Base-by-base conservation (phyloP, 306 rosid genomes). In the Citrullus colocynthis region DNA sequence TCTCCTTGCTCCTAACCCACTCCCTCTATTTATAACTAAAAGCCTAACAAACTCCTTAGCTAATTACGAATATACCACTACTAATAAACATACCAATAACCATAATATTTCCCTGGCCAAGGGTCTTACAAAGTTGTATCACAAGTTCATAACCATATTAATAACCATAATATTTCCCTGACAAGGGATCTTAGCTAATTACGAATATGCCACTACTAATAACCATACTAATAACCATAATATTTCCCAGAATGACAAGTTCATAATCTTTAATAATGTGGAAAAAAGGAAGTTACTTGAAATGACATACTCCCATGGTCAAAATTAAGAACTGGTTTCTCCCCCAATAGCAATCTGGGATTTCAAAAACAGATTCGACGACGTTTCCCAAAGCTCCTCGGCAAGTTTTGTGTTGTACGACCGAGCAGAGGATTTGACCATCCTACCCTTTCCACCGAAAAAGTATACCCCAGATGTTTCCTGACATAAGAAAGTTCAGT, bases 371-470 rank as follows among this genome's bases (percentile, higher is more conserved):
- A 94, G 83, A 80, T 88, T 83, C 60, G 65, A 45, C 0, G 99
- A 88, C 16, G 88, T 85, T 58, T 79, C 86, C 98, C 98, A 95
- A 76, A 90, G 98, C 80, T 88, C 83, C 49, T 48, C 81, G 14
- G 88, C 97, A 86, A 90, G 87, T 80, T 84, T 81, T 39, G 82
- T 45, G 42, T 95, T 70, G 69, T 61, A 76, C 11, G 92, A 88
- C 65, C 82, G 89, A 65, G 86, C 56, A 63, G 97, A 88, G 42
- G 98, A 80, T 48, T 82, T 79, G 39, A 90, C 71, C 11, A 86
- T 87, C 80, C 93, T 79, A 7, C 98, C 96, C 48, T 84, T 80
- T 9, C 91, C 97, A 10, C 98, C 96, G 61, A 90, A 95, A 74
- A 87, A 88, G 84, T 89, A 87, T 5, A 86, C 88, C 55, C 97